Conservation (phyloP, 805 yeast species). For the Yarrowia sp. region DNA sequence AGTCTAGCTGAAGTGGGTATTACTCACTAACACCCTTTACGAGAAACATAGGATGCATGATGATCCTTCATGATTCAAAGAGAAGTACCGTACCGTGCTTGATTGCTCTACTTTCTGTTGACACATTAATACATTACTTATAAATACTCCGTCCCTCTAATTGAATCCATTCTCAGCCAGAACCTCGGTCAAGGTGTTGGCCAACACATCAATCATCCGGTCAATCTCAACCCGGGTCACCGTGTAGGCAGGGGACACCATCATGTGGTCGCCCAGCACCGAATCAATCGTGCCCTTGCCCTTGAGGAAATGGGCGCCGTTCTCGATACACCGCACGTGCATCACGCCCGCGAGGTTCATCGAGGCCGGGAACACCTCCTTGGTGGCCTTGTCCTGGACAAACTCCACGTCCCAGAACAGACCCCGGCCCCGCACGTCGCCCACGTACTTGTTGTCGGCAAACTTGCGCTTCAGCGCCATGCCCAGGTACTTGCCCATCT, state of each 20-base stretch:
- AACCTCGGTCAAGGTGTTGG: conserved; percentile 8
- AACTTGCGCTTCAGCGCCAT: conserved; percentile 51
- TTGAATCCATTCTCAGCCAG: conserved; percentile 15
- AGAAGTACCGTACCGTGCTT: no score
- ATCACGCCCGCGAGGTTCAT: conserved; percentile 32
- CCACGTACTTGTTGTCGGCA: conserved; percentile 53
- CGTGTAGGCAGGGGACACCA: conserved; percentile 39
- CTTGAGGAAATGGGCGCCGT: conserved; percentile 39
- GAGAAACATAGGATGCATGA: no score
- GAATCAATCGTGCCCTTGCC: conserved; percentile 41
- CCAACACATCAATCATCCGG: conserved; percentile 30
- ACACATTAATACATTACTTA: no score
- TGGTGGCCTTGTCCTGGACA: conserved; percentile 61
- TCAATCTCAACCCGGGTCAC: conserved; percentile 40
- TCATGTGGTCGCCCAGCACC: conserved; percentile 31
- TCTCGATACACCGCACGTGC: conserved; percentile 35
- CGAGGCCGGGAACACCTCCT: conserved; percentile 51
- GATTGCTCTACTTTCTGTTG: no score
- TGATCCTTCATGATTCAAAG: no score
- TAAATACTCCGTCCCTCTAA: conserved; percentile 4
- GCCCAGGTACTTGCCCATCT: conserved; percentile 56
- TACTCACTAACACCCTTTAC: no score
- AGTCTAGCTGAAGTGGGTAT: no score
- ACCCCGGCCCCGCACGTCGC: conserved; percentile 70
- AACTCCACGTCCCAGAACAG: conserved; percentile 66